Base-by-base conservation (phyloP, 1,139 yeast genomes). In the Wickerhamomyces sp. region DNA sequence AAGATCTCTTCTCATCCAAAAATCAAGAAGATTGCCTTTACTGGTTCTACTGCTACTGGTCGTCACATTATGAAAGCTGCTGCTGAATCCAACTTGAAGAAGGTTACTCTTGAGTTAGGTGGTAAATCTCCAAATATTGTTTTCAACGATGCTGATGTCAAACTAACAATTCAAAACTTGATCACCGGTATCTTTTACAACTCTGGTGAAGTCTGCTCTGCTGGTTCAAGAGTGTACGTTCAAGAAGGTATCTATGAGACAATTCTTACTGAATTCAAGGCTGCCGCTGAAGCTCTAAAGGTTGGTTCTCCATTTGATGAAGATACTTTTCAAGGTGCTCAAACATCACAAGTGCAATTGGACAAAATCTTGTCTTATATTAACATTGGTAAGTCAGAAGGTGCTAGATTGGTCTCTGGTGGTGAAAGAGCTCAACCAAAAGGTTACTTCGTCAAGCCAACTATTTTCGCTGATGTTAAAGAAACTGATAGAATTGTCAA, bases 11-110 rank as follows among this genome's bases (percentile, higher is more conserved):
- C 64, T 38, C 83, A 79, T 54, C 77, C 75, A 41, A 73, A 66
- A 46, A 68, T 86, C 46, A 72, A 75, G 46, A 87, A 83, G 59
- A 73, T 86, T 52, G 88, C 94, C 3, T 86, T 86, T 60, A 86
- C 95, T 32, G 95, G 95, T 45, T 83, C 94, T 15, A 86, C 93
- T 20, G 79, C 78, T 19, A 83, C 88, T 39, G 95, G 95, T 51
- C 71, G 81, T 54, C 72, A 70, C 44, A 82, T 85, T 43, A 81
- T 81, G 76, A 74, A 73, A 64, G 77, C 81, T 47, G 84, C 87
- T 40, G 81, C 85, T 21, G 61, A 61, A 33, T 68, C 77, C 31
- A 75, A 68, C 57, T 76, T 85, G 54, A 85, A 85, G 62, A 86
- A 86, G 53, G 81, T 84, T 32, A 83, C 91, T 24, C 70, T 76